Percentiles rank a stretch among this genome's conserved stretches.
Conservation (phyloP, 495 filamentous ascomycete genomes). For the Hapsidospora chrysogenum region DNA sequence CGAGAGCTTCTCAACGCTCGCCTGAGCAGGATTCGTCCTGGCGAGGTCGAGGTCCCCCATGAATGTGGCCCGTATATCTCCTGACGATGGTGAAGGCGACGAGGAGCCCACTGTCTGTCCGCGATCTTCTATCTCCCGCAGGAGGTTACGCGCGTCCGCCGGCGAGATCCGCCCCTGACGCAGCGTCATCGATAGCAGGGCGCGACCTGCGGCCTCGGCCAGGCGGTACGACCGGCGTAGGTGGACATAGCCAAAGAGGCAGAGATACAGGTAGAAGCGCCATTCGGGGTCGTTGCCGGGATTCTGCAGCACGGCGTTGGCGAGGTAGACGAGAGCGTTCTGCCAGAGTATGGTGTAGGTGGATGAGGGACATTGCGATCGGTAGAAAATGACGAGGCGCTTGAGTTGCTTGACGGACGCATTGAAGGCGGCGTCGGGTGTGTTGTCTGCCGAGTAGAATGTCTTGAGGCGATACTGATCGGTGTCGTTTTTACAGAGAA, state of each 20-base stretch:
- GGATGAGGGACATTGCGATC: constrained; percentile 5
- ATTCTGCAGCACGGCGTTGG: constrained; percentile 10
- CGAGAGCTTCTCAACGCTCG: no score
- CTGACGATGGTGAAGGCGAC: no score
- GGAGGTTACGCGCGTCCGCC: constrained; percentile 6
- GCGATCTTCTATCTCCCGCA: no score
- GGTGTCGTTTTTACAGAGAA: no score
- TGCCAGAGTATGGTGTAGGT: constrained; percentile 13
- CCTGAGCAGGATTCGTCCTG: no score
- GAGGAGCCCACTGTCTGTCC: no score
- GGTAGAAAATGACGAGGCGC: constrained; percentile 11
- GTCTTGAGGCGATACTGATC: constrained; percentile 7
- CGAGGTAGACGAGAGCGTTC: constrained; percentile 11
- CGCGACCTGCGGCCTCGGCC: constrained; percentile 8
- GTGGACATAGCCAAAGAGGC: constrained; percentile 12
- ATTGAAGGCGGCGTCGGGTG: constrained; percentile 7
- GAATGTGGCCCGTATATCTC: no score
- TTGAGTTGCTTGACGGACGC: constrained; percentile 14
- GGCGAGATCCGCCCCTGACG: constrained; percentile 7
- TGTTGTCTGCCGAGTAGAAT: constrained; percentile 6
- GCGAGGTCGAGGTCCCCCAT: no score
- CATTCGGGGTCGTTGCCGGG: constrained; percentile 6
- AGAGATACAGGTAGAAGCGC: constrained; percentile 11
- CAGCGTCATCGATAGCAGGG: constrained; percentile 11
- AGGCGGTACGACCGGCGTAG: constrained; percentile 9